Evolutionary conservation across 345 rosid genomes (phyloP).

Genomic region (Euphorbia peplus): DNA sequence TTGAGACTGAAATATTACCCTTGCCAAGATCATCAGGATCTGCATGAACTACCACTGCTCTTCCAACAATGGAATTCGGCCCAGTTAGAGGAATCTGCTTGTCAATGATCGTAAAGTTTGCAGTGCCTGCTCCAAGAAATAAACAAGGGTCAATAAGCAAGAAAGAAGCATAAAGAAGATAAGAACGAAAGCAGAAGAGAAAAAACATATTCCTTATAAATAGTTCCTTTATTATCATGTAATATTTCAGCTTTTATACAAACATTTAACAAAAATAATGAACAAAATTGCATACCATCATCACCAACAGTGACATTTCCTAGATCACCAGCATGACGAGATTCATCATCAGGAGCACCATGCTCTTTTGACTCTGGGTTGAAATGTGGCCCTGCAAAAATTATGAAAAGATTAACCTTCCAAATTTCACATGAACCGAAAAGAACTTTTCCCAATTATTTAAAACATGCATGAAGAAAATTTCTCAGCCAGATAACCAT

Average conservation of each 20-base stretch:
- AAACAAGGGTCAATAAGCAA: not conserved
- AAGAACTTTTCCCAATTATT: not conserved
- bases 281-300: constrained; percentile 49
- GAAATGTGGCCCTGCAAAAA: constrained; percentile 72
- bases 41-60: constrained; percentile 89
- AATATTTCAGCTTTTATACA: not conserved
- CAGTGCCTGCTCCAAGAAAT: constrained; percentile 54
- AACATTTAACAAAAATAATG: not conserved
- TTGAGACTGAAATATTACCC: constrained; percentile 44
- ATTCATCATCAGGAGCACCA: constrained; percentile 82
- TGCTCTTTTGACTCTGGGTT: constrained; percentile 84
- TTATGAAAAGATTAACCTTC: not conserved
- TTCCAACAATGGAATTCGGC: constrained; percentile 73
- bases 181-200: not conserved
- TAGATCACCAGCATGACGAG: constrained; percentile 93
- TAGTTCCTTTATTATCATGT: not conserved
- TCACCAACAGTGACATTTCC: constrained; percentile 77
- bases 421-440: not conserved
- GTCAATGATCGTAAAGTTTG: constrained; percentile 56
- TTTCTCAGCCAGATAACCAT: constrained; percentile 8
- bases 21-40: constrained; percentile 98
- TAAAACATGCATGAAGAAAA: not conserved
- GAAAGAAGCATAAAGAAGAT: not conserved
- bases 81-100: constrained; percentile 82
- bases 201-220: not conserved